phyloP scores from a whole-genome alignment of 73 alveolate genomes.

The Uronychia binucleata region DNA sequence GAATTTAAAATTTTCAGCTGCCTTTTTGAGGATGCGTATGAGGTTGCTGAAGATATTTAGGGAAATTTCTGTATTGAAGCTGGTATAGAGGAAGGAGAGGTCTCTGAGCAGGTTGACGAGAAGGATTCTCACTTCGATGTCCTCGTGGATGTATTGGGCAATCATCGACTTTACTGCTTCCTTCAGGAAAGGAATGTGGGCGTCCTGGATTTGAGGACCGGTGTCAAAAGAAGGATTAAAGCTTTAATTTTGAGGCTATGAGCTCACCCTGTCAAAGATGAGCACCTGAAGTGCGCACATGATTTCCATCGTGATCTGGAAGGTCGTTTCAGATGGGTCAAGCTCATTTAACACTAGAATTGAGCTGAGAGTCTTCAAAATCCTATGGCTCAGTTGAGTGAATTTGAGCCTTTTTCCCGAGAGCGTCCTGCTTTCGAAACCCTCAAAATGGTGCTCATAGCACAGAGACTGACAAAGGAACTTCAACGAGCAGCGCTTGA shows the following conservation, averaged over 20 bases:
- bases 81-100: neutral
- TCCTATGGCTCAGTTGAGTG: neutral
- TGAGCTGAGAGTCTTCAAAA: neutral
- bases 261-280: neutral
- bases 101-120: neutral
- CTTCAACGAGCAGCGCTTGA: neutral
- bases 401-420: neutral
- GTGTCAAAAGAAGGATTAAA: no score
- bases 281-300: neutral
- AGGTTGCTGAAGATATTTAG: neutral
- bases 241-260: no score
- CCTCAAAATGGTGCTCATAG: neutral
- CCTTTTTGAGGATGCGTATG: neutral
- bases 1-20: neutral
- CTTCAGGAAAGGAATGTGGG: neutral
- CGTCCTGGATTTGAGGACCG: no score
- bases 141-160: neutral
- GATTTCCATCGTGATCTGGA: neutral
- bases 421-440: neutral
- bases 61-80: neutral
- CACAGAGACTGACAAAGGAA: neutral
- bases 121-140: neutral
- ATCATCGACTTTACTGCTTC: neutral
- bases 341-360: neutral
- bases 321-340: neutral